phyloP scores from a whole-genome alignment of 2,329 filamentous ascomycete genomes.

The Stemphylium beticola region DNA sequence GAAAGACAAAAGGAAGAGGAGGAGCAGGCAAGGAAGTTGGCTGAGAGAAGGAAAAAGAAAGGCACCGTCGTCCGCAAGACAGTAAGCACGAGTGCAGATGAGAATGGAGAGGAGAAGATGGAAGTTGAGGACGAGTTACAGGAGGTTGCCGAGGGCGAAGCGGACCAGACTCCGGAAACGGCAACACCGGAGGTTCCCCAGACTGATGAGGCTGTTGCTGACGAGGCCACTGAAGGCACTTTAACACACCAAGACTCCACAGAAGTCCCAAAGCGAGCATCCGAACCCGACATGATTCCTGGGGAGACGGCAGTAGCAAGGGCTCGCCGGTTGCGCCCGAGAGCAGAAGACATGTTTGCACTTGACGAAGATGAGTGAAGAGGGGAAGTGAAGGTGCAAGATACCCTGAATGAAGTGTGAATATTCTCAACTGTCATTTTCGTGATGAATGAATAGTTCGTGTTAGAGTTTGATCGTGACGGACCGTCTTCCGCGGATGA shows the following conservation, averaged over 20 bases:
- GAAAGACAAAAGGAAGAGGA: slow-evolving; percentile 50
- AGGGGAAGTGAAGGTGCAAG: background rate
- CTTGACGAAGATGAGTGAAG: slow-evolving; percentile 29
- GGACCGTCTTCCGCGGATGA: background rate
- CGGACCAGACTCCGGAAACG: background rate
- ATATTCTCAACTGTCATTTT: background rate
- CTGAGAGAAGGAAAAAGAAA: slow-evolving; percentile 53
- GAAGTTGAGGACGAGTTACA: slow-evolving; percentile 23
- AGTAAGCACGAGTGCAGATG: slow-evolving; percentile 9
- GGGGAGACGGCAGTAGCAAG: slow-evolving; percentile 46
- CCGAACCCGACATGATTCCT: slow-evolving; percentile 20
- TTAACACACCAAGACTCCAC: background rate
- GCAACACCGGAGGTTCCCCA: background rate
- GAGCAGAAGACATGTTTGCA: slow-evolving; percentile 50
- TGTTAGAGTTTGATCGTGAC: background rate
- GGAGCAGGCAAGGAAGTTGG: slow-evolving; percentile 71
- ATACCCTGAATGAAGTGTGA: slow-evolving; percentile 9
- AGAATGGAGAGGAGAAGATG: slow-evolving; percentile 28
- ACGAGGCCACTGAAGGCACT: background rate
- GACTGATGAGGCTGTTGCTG: background rate
- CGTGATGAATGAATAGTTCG: background rate
- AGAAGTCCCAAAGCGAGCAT: background rate
- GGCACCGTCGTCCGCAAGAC: slow-evolving; percentile 18
- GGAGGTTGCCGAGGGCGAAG: slow-evolving; percentile 1
- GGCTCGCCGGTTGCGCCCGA: slow-evolving; percentile 43